Percentiles rank a stretch among this genome's conserved stretches.
phyloP scores from a whole-genome alignment of 257 asterid genomes.

The Rhazya stricta region DNA sequence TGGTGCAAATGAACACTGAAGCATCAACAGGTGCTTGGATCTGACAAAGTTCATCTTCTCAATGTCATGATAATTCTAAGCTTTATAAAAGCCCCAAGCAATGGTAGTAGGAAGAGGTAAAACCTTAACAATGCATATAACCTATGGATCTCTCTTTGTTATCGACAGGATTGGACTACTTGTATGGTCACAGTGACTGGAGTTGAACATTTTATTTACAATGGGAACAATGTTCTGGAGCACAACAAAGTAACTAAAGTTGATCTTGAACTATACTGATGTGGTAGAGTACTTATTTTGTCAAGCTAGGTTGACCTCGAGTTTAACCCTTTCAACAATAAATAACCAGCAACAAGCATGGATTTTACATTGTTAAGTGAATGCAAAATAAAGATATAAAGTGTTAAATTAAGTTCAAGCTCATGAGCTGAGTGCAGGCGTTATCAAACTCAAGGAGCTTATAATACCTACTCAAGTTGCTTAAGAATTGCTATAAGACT shows the following conservation, averaged over 20 bases:
- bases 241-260: background rate
- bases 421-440: background rate
- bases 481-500: background rate
- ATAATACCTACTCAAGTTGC: background rate
- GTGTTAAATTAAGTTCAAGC: background rate
- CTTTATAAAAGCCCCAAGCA: background rate
- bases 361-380: background rate
- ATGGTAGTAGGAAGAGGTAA: background rate
- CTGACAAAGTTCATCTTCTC: too few relatives aligned
- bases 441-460: background rate
- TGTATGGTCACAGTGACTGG: background rate
- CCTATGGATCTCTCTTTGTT: background rate
- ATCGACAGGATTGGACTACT: background rate
- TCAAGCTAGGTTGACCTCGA: background rate
- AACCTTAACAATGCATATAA: background rate
- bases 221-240: background rate
- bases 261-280: too few relatives aligned
- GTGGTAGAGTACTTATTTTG: background rate
- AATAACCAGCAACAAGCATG: background rate
- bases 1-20: background rate
- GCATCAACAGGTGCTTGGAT: background rate
- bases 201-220: background rate
- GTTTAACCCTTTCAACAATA: background rate
- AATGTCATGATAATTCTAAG: background rate
- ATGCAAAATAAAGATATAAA: background rate